Percentiles rank a stretch among this genome's conserved stretches.
Conservation (phyloP, 202 grass and related monocot genomes). For the Eragrostis tef region DNA sequence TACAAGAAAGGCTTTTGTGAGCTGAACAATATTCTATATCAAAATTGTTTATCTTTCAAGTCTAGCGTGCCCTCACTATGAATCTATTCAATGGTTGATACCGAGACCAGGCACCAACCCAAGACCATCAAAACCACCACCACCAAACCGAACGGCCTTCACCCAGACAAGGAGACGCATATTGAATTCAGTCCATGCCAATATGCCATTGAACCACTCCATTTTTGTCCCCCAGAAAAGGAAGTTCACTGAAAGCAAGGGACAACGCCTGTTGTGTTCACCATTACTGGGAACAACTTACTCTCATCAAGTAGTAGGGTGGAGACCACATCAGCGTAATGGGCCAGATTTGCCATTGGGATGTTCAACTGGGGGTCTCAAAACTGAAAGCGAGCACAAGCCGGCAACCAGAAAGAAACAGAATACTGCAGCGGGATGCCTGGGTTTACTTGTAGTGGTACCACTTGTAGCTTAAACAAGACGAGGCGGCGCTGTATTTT, state of each 20-base stretch:
- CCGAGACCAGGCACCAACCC: conserved; percentile 6
- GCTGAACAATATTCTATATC: neutral
- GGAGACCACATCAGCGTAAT: conserved; percentile 25
- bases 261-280: neutral
- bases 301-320: too few relatives aligned
- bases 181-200: conserved; percentile 35
- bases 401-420: neutral
- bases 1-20: neutral
- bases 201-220: neutral
- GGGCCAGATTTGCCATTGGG: conserved; percentile 3
- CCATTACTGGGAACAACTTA: too few relatives aligned
- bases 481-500: conserved; percentile 41
- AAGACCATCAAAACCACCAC: conserved; percentile 33
- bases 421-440: conserved; percentile 4
- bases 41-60: neutral
- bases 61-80: neutral
- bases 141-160: conserved; percentile 39
- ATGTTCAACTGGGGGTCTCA: neutral
- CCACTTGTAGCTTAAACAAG: conserved; percentile 1
- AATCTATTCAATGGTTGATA: neutral
- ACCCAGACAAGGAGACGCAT: conserved; percentile 1
- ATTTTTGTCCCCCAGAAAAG: neutral
- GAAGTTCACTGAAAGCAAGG: conserved; percentile 35
- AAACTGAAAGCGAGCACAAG: neutral
- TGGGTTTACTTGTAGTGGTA: neutral